Conservation (phyloP, 2,329 filamentous ascomycete species). For the Colletotrichum horii region DNA sequence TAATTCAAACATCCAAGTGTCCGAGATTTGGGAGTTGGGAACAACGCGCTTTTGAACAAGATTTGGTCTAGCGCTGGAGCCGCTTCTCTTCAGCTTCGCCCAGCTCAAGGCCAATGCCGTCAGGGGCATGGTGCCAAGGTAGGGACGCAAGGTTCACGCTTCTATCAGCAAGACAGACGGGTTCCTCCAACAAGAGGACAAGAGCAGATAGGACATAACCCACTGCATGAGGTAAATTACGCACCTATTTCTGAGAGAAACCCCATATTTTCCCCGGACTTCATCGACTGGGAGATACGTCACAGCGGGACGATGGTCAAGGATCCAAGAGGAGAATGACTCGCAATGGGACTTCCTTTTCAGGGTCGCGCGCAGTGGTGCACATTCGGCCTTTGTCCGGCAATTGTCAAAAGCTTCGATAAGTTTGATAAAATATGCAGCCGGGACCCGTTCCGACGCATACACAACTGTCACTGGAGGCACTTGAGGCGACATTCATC, state of each 20-base stretch:
- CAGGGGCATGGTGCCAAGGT: background rate
- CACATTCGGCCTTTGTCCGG: background rate
- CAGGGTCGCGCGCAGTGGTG: background rate
- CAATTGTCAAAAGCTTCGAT: background rate
- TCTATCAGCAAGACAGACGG: slow-evolving; percentile 5
- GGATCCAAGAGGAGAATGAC: slow-evolving; percentile 14
- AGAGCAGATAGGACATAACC: background rate
- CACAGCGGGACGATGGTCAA: slow-evolving; percentile 10
- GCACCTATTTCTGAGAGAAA: background rate
- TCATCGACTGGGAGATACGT: slow-evolving; percentile 3
- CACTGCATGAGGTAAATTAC: slow-evolving; percentile 12
- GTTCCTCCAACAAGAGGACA: background rate
- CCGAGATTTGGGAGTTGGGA: background rate
- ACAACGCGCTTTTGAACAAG: slow-evolving; percentile 16
- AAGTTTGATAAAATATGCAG: background rate
- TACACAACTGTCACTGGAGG: background rate
- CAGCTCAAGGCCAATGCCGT: background rate
- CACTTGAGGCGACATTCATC: background rate
- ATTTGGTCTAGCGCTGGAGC: background rate
- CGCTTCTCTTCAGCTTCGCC: background rate
- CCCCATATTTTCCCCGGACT: slow-evolving; percentile 20
- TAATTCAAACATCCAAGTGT: background rate
- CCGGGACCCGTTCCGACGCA: background rate
- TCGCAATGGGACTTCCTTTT: background rate
- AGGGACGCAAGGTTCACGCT: background rate